phyloP scores from a whole-genome alignment of 805 yeast species.

The Saturnispora bothae region DNA sequence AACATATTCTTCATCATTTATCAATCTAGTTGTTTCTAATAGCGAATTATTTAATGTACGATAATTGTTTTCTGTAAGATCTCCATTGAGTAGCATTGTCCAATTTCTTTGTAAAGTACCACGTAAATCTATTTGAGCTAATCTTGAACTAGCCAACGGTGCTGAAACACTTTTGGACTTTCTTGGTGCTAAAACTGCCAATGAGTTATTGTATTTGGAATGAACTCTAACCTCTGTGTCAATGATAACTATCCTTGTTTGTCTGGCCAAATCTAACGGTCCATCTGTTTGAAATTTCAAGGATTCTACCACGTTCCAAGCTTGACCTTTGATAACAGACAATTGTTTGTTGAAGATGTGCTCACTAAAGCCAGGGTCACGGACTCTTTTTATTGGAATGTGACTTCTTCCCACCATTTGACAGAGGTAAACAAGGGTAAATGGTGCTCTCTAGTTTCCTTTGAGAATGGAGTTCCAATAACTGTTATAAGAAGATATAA shows the following conservation, averaged over 20 bases:
- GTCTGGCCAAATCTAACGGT: slow-evolving; percentile 54
- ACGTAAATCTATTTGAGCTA: not conserved
- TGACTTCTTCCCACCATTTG: slow-evolving; percentile 62
- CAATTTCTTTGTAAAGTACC: slow-evolving; percentile 15
- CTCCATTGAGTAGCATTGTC: slow-evolving; percentile 24
- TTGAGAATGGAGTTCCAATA: slow-evolving; percentile 59
- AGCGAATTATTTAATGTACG: slow-evolving; percentile 12
- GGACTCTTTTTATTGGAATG: slow-evolving; percentile 34
- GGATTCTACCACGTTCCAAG: slow-evolving; percentile 63
- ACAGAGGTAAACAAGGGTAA: slow-evolving; percentile 48
- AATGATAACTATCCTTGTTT: slow-evolving; percentile 45
- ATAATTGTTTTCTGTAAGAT: slow-evolving; percentile 21
- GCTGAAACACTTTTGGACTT: not conserved
- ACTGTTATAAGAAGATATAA: slow-evolving; percentile 51
- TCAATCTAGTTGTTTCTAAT: slow-evolving; percentile 4
- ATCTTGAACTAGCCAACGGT: not conserved
- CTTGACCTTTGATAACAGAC: slow-evolving; percentile 68
- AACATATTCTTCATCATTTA: not conserved
- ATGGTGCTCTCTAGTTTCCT: slow-evolving; percentile 43
- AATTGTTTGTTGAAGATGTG: slow-evolving; percentile 60
- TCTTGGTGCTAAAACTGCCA: not conserved
- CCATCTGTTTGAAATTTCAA: slow-evolving; percentile 48
- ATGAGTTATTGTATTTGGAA: slow-evolving; percentile 23
- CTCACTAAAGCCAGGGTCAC: slow-evolving; percentile 52
- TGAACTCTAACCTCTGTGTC: slow-evolving; percentile 58